Evolutionary conservation across 768 basidiomycete species (phyloP), one percentile per base, ranked within the genome.

Genomic region (Fomitopsis pulvina): DNA sequence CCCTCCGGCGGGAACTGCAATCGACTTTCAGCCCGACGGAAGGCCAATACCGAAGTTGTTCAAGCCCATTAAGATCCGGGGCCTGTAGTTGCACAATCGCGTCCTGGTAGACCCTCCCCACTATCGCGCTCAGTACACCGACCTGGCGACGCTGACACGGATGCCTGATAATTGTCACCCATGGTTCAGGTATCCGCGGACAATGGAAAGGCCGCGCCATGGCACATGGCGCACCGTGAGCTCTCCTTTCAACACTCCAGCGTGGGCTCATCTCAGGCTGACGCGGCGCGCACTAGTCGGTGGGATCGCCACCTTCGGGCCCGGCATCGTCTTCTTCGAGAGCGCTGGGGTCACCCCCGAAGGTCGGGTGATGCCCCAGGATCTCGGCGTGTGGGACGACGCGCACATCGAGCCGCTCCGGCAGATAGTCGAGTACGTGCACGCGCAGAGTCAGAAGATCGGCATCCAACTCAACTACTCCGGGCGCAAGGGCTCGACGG

Each of bases 381-480:
- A 64, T 48, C 38, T 48, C 16, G 84, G 83, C 3, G 59, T 87
- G 45, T 87, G 84, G 83, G 64, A 69, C 16, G 84, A 83, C 52
- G 67, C 68, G 2, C 85, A 87, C 26, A 71, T 65, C 52, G 70
- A 63, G 11, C 56, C 65, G 1, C 60, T 77, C 41, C 69, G 74
- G 47, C 61, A 74, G 26, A 70, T 89, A 53, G 76, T 82, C 59
- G 77, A 83, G 50, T 85, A 87, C 50, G 83, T 82, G 14, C 83
- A 86, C 60, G 76, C 79, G 1, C 82, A 83, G 56, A 76, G 72
- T 41, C 79, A 83, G 58, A 79, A 80, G 44, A 75, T 89, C 20
- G 87, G 71, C 16, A 81, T 89, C 46, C 88, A 90, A 61, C 75
- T 90, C 12, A 81, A 75, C 0, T 87, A 90, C 54, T 84, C 85